Percentiles rank a stretch among this genome's conserved stretches.
Evolutionary conservation across 768 basidiomycete species (phyloP).

Genomic region (Cystobasidium ongulense): DNA sequence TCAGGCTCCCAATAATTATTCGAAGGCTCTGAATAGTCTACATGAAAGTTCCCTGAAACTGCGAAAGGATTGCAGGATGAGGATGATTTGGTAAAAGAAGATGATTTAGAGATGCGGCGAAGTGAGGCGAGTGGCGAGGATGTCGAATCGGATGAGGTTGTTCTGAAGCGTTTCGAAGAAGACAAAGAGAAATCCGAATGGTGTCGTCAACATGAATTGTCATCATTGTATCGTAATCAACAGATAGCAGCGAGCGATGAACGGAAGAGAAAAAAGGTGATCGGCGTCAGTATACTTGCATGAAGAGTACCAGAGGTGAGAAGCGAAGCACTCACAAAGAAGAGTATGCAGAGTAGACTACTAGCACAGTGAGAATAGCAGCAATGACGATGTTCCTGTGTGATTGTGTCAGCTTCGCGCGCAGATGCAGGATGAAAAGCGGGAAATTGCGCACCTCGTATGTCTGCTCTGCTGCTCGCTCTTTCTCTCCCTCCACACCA

Average conservation of each 20-base stretch:
- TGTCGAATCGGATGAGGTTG: not conserved
- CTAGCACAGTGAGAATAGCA: not conserved
- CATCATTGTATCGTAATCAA: too few species aligned
- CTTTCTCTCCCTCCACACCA: slow-evolving; percentile 15
- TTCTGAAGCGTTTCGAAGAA: too few species aligned
- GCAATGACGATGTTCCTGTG: not conserved
- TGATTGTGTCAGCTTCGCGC: not conserved
- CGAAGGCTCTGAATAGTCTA: slow-evolving; percentile 23
- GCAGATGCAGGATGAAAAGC: too few species aligned
- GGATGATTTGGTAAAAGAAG: not conserved
- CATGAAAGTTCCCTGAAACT: not conserved
- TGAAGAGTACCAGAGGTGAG: not conserved
- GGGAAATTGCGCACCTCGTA: not conserved
- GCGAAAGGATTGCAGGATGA: slow-evolving; percentile 11
- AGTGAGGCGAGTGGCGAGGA: not conserved
- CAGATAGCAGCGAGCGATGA: not conserved
- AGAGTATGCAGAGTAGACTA: not conserved
- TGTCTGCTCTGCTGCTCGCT: not conserved
- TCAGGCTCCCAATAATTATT: slow-evolving; percentile 21
- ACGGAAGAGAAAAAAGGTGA: not conserved
- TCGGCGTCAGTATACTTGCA: not conserved
- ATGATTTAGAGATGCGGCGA: not conserved
- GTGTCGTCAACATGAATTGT: too few species aligned
- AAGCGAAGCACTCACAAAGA: not conserved
- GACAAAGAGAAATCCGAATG: too few species aligned